Evolutionary conservation across 2,329 filamentous ascomycete species (phyloP), one percentile per base, ranked within the genome.

Genomic region (Ramularia endophylla): DNA sequence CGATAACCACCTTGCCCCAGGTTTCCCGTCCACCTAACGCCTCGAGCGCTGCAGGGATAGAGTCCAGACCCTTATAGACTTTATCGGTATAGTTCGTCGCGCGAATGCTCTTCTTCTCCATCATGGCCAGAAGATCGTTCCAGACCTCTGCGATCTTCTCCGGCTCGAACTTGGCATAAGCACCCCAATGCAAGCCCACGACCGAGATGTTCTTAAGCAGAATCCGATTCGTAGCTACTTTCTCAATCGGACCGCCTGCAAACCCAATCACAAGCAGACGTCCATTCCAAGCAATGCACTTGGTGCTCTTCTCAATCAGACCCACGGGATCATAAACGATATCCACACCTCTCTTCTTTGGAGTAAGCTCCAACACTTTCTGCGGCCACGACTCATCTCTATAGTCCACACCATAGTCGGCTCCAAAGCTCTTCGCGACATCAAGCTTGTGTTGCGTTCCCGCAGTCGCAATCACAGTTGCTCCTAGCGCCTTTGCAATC

Each of bases 321-420:
- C 90, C 90, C 1, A 97, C 90, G 9, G 90, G 88, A 63, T 97
- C 90, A 68, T 87, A 97, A 16, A 97, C 89, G 38, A 97, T 87
- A 65, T 97, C 89, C 13, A 95, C 89, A 8, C 88, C 80, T 31
- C 73, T 69, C 1, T 77, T 77, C 48, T 80, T 78, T 0, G 85
- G 86, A 4, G 84, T 90, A 44, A 97, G 65, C 53, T 78, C 80
- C 69, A 85, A 85, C 35, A 95, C 87, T 46, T 80, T 64, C 48
- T 80, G 71, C 2, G 77, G 74, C 78, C 78, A 82, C 40, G 72
- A 68, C 2, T 71, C 60, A 48, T 83, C 73, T 13, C 73, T 73
- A 65, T 95, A 95, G 63, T 90, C 80, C 44, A 97, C 65, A 2
- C 78, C 77, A 62, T 90, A 80, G 65, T 97, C 89, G 2, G 90